These are phyloP conservation scores for Chaetomiaceae sp. DNA, from an alignment of 2,329 filamentous ascomycete genomes.

Conservation along the genomic window DNA sequence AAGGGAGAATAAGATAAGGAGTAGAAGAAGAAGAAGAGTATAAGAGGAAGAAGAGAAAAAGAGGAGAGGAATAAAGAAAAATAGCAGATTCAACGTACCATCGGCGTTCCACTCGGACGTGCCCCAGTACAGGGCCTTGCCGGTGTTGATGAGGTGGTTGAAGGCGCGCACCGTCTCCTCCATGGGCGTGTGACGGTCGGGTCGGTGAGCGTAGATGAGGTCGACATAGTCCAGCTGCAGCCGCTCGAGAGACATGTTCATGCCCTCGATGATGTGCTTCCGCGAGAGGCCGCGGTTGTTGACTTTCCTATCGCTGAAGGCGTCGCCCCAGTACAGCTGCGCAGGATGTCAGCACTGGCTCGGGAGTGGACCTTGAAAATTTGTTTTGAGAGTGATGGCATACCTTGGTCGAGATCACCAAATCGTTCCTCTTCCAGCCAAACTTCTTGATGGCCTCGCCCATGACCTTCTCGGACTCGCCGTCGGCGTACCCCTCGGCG, in stretches of 20 bases:
- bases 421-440: slow-evolving; percentile 50
- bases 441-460: slow-evolving; percentile 50
- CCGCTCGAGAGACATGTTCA: slow-evolving; percentile 53
- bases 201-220: slow-evolving; percentile 58
- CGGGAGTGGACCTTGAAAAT: too few species aligned
- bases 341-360: slow-evolving; percentile 38
- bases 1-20: too few species aligned
- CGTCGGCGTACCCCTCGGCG: slow-evolving; percentile 51
- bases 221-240: slow-evolving; percentile 64
- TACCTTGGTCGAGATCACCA: slow-evolving; percentile 51
- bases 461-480: slow-evolving; percentile 49
- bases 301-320: slow-evolving; percentile 51
- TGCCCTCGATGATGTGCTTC: slow-evolving; percentile 52
- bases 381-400: background rate
- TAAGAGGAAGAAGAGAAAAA: too few species aligned
- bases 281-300: slow-evolving; percentile 48
- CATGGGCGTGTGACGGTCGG: slow-evolving; percentile 55
- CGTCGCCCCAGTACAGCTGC: slow-evolving; percentile 59
- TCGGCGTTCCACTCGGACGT: slow-evolving; percentile 56
- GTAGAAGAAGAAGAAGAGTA: too few species aligned
- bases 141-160: slow-evolving; percentile 52
- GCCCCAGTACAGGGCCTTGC: slow-evolving; percentile 67
- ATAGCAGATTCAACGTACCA: too few species aligned
- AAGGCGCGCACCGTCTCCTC: slow-evolving; percentile 57
- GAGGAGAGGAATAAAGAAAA: too few species aligned